Base-by-base conservation (phyloP, 805 yeast species). In the Kregervanrija fluxuum region DNA sequence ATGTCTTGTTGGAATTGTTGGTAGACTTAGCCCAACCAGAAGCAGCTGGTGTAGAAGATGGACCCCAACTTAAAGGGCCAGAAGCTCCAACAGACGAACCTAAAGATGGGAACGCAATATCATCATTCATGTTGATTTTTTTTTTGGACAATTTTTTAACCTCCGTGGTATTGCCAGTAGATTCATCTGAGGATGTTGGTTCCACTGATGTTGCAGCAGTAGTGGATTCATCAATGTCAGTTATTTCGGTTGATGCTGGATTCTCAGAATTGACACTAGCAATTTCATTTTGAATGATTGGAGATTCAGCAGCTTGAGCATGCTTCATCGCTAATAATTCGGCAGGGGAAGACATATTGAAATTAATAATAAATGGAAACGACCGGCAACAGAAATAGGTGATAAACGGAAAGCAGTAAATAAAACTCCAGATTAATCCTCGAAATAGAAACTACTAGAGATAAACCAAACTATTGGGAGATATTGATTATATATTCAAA, bases 41-140 rank as follows among this genome's bases (percentile, higher is more conserved):
- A 10, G 49, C 13, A 11, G 49, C 14, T 17, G 46, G 52, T 30
- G 43, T 53, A 30, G 43, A 56, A 49, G 43, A 37, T 2, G 48
- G 12, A 59, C 50, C 28, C 40, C 40, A 38, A 17, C 30, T 32
- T 17, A 43, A 52, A 33, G 77, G 75, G 38, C 75, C 77, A 38
- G 65, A 57, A 38, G 64, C 45, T 31, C 67, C 58, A 38, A 76
- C 62, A 14, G 70, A 13, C 32, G 39, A 76, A 33, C 85, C 85
- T 54, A 83, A 69, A 28, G 83, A 71, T 8, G 91, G 91, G 63
- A 80, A 79, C 11, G 82, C 81, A 30, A 71, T 58, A 53, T 74
- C 80, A 43, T 69, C 61, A 41, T 69, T 52, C 48, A 77, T 66
- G 22, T 77, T 66, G 37, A 72, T 46, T 33, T 44, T 38, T 30